Conservation (phyloP, 2,329 filamentous ascomycete species). For the Penicillium sp. region DNA sequence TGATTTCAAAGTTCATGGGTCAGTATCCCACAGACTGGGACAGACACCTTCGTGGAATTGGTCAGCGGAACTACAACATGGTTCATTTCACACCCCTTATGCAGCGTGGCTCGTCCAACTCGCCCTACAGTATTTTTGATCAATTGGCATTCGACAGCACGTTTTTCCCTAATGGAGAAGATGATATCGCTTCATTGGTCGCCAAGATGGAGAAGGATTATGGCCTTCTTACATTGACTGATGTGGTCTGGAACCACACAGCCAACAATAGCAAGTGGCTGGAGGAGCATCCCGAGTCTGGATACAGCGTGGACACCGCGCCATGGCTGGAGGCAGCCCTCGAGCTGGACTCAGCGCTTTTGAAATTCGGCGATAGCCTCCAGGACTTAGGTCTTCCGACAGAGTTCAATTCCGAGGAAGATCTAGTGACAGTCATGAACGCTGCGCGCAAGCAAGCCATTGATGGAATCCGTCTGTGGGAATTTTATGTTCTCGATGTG, state of each 20-base stretch:
- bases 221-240: constrained; percentile 82
- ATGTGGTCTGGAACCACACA: constrained; percentile 98
- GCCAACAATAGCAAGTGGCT: constrained; percentile 95
- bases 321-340: constrained; percentile 67
- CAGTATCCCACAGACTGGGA: constrained; percentile 88
- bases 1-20: constrained; percentile 98
- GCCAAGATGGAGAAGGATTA: constrained; percentile 79
- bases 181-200: constrained; percentile 74
- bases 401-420: constrained; percentile 65
- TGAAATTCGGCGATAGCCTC: constrained; percentile 63
- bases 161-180: constrained; percentile 80
- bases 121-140: constrained; percentile 94
- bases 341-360: constrained; percentile 73
- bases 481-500: constrained; percentile 85
- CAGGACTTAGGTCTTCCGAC: constrained; percentile 70
- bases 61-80: constrained; percentile 95
- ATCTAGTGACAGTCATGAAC: constrained; percentile 78
- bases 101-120: constrained; percentile 84
- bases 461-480: constrained; percentile 77
- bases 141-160: constrained; percentile 81
- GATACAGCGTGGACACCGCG: constrained; percentile 89
- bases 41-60: constrained; percentile 81
- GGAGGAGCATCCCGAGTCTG: constrained; percentile 87
- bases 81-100: constrained; percentile 96
- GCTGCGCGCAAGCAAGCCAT: constrained; percentile 79